Conservation (phyloP, 2,329 filamentous ascomycete genomes). For the Seiridium unicorne region DNA sequence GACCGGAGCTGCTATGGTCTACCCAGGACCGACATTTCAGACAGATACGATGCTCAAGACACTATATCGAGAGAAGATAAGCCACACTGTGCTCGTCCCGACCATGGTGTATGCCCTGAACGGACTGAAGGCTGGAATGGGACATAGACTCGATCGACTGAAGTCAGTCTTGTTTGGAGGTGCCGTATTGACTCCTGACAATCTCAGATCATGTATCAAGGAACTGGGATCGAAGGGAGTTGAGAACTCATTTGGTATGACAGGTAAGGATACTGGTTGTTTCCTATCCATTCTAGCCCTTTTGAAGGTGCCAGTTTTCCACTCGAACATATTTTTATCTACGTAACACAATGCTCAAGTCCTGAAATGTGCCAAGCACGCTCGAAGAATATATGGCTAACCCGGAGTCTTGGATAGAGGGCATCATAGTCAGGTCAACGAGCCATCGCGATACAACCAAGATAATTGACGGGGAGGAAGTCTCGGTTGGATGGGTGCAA, state of each 20-base stretch:
- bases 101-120: conserved; percentile 2
- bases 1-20: background rate
- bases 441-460: background rate
- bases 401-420: background rate
- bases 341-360: too few relatives aligned
- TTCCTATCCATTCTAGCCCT: too few relatives aligned
- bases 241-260: conserved; percentile 5
- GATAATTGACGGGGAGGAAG: conserved; percentile 1
- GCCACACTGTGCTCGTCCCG: conserved; percentile 3
- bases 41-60: conserved; percentile 4
- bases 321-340: too few relatives aligned
- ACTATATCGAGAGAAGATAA: conserved; percentile 1
- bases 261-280: background rate
- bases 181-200: background rate
- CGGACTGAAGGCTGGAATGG: background rate
- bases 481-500: background rate
- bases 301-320: too few relatives aligned
- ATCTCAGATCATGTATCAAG: background rate
- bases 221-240: background rate
- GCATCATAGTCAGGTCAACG: background rate
- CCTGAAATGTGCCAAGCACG: too few relatives aligned
- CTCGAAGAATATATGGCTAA: too few relatives aligned
- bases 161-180: conserved; percentile 3
- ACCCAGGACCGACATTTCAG: conserved; percentile 1
- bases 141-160: background rate